Base-by-base conservation (phyloP, 2,329 filamentous ascomycete species). In the Sporothrix sp. region DNA sequence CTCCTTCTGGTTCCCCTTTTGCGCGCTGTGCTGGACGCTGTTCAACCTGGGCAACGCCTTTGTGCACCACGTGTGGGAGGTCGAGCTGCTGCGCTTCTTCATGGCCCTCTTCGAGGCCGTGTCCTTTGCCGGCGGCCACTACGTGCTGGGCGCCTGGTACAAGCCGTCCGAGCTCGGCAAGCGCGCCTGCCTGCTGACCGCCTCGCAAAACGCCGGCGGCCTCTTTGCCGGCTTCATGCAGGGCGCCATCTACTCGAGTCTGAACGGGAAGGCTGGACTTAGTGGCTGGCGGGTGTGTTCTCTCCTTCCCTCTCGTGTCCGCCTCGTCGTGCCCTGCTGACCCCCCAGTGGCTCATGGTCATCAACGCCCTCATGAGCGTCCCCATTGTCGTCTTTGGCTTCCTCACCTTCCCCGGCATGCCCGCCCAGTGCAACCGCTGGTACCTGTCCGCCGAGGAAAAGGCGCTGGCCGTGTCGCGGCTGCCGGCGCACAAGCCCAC, bases 121-220 rank as follows among this genome's bases (percentile, higher is more conserved):
- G 20, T 57, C 68, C 2, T 59, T 65, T 36, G 63, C 64, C 3
- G 69, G 66, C 10, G 68, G 70, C 52, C 64, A 72, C 27, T 73
- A 72, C 58, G 59, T 73, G 21, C 70, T 70, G 0, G 71, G 69
- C 16, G 70, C 69, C 60, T 76, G 72, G 59, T 76, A 76, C 60
- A 69, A 68, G 50, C 64, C 71, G 23, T 66, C 71, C 54, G 72
- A 76, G 58, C 68, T 72, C 33, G 71, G 75, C 58, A 66, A 65
- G 58, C 70, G 72, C 49, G 20, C 28, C 11, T 13, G 32, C 16
- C n/a, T 42, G 8, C 18, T 44, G 9, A 43, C 32, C 2, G 33
- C 38, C 14, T 30, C 38, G 5, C n/a, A 20, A 2, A 27, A 20
- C 13, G 38, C 33, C 18, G 50, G 38, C 2, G 32, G 33, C 13